These are phyloP conservation scores for Alloascoidea africana DNA, from an alignment of 805 yeast genomes.

Conservation along the genomic window DNA sequence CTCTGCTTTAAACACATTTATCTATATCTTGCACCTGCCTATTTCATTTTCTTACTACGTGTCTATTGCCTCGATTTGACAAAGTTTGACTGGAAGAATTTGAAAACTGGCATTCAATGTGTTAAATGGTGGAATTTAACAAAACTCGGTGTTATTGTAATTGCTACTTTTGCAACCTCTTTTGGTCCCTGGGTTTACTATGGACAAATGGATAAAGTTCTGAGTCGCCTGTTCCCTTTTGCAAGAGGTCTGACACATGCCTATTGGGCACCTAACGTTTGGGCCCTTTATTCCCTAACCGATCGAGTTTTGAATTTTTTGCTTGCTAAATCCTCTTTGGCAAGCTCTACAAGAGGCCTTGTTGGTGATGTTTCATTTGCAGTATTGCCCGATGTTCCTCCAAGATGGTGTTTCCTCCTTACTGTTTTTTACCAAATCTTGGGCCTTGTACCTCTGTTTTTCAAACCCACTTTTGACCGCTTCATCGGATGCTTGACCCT, in stretches of 20 bases:
- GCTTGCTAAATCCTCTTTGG: background rate
- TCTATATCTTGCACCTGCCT: constrained; percentile 88
- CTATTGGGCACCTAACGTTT: constrained; percentile 96
- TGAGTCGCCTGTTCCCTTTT: constrained; percentile 75
- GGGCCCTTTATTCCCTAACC: constrained; percentile 84
- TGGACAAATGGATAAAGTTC: constrained; percentile 45
- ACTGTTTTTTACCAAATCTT: constrained; percentile 77
- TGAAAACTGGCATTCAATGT: background rate
- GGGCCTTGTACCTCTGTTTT: constrained; percentile 51
- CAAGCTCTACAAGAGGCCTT: constrained; percentile 52
- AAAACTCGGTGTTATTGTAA: constrained; percentile 48
- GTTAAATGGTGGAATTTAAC: constrained; percentile 41
- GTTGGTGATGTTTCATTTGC: constrained; percentile 84
- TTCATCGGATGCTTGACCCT: constrained; percentile 76
- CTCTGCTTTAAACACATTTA: constrained; percentile 92
- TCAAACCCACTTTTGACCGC: constrained; percentile 60
- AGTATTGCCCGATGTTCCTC: constrained; percentile 68
- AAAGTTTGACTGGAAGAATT: constrained; percentile 5
- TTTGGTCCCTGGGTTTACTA: constrained; percentile 66
- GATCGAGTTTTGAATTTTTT: constrained; percentile 45
- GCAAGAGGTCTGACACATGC: constrained; percentile 94
- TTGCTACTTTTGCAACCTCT: constrained; percentile 46
- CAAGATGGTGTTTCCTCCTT: constrained; percentile 58
- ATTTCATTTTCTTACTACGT: constrained; percentile 63
- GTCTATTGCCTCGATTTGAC: constrained; percentile 41